Evolutionary conservation across 148 eudicot genomes (phyloP), one percentile per base, ranked within the genome.

Genomic region (Camellia lanceoleosa): DNA sequence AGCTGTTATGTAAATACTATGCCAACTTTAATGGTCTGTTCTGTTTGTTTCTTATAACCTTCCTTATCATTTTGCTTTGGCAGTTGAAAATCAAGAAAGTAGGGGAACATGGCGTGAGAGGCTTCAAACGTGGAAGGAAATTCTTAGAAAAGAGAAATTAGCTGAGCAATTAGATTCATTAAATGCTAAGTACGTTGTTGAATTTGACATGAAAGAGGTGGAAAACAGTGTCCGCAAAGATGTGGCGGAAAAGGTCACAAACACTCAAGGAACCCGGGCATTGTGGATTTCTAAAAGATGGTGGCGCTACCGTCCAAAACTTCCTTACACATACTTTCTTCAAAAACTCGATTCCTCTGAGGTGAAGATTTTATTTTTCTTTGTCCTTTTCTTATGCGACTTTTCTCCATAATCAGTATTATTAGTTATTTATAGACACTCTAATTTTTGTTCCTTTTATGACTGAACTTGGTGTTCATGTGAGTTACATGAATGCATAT

Each of bases 271-370:
- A 76, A 80, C 86, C 59, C 85, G 93, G 83, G 97, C 98, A 55
- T 73, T 95, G 73, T 95, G 98, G 98, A 92, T 95, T 80, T 90
- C 98, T 13, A 95, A 95, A 79, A 92, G 98, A 82, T 95, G 98
- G 98, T 95, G 98, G 98, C 92, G 97, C 47, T 95, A 95, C 82
- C 95, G 98, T 73, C 98, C 98, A 68, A 95, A 91, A 84, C 92
- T 95, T 71, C 98, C 98, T 70, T 95, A 95, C 78, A 95, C 94
- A 77, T 95, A 95, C 85, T 92, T 95, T 81, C 94, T 95, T 71
- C 92, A 90, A 73, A 95, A 95, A 82, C 97, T 95, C 62, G 91
- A 91, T 87, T 85, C 84, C 74, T 95, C 97, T 78, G 94, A 95
- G 95, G 98, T 94, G 79, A 74, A 79, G 23, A 46, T 81, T 69